phyloP scores from a whole-genome alignment of 495 filamentous ascomycete genomes.

The Neurospora sp. region DNA sequence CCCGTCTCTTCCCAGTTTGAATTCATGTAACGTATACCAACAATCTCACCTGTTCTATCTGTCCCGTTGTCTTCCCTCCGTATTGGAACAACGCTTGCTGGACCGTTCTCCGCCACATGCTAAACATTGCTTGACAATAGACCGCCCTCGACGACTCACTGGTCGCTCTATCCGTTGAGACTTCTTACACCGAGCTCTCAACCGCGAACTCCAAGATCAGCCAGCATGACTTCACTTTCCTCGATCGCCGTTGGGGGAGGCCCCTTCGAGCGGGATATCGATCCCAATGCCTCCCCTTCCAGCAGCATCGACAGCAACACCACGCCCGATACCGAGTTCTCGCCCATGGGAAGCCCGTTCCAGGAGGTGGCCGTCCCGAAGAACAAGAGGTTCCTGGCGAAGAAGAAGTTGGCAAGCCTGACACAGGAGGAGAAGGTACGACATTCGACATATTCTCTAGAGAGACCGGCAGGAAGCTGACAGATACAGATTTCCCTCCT shows the following conservation, averaged over 20 bases:
- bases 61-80: neutral
- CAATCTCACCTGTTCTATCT: neutral
- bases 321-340: conserved; percentile 41
- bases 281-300: conserved; percentile 30
- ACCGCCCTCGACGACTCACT: neutral
- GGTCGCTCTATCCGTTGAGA: neutral
- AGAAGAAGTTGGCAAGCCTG: conserved; percentile 33
- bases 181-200: neutral
- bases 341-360: conserved; percentile 37
- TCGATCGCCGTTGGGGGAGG: neutral
- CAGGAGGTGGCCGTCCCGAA: conserved; percentile 17
- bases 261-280: conserved; percentile 17
- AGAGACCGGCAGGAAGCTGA: conserved; percentile 12
- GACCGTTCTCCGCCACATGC: neutral
- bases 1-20: neutral
- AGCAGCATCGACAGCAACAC: conserved; percentile 33
- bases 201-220: conserved; percentile 5
- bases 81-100: neutral
- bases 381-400: conserved; percentile 28
- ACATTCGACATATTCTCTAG: neutral
- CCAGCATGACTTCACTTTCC: conserved; percentile 7
- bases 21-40: neutral
- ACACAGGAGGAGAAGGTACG: conserved; percentile 47
- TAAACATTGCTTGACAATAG: neutral
- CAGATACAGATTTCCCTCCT: conserved; percentile 44